Base-by-base conservation (phyloP, 2,329 filamentous ascomycete species). In the Arthrinium phaeospermum region DNA sequence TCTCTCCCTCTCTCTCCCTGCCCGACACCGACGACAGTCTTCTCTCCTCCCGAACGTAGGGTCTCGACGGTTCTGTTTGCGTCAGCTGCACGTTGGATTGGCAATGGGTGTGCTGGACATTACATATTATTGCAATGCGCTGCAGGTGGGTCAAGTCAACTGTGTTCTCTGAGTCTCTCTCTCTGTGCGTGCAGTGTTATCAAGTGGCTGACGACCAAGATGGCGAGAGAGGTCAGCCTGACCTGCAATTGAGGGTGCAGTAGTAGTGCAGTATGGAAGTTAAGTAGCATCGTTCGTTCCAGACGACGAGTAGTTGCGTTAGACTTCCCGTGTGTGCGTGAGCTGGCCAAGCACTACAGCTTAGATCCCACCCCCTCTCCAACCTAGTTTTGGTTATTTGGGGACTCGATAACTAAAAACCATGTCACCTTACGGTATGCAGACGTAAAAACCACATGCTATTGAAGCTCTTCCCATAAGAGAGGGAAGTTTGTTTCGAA, bases 371-470 rank as follows among this genome's bases (percentile, higher is more conserved):
- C 8, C 34, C 57, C 24, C 51, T 10, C 14, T 30, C 53, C 14
- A 61, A 61, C 34, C 57, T 37, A 64, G 57, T 64, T 64, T 64
- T 41, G 30, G 57, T 41, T 64, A 64, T 22, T n/a, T 37, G 34
- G 8, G n/a, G 46, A 12, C 6, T 24, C 30, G 13, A 22, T 10
- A 64, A 27, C 51, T 27, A 27, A 61, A 41, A 37, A 61, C 34
- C 22, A 64, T 64, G 34, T 41, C 57, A 64, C 57, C 57, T 64
- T 64, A 64, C 57, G 57, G 57, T 14, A 22, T 24, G 57, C 19
- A 64, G 57, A 64, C 57, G 57, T 64, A 61, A 61, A 61, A 61
- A 61, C 53, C 53, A 61, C 53, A 37, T 61, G 53, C 53, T 61
- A 22, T n/a, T 61, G 57, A 64, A 64, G 57, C 57, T 64, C 57